Conservation (phyloP, 2,329 filamentous ascomycete genomes). For the Blumeria graminis region DNA sequence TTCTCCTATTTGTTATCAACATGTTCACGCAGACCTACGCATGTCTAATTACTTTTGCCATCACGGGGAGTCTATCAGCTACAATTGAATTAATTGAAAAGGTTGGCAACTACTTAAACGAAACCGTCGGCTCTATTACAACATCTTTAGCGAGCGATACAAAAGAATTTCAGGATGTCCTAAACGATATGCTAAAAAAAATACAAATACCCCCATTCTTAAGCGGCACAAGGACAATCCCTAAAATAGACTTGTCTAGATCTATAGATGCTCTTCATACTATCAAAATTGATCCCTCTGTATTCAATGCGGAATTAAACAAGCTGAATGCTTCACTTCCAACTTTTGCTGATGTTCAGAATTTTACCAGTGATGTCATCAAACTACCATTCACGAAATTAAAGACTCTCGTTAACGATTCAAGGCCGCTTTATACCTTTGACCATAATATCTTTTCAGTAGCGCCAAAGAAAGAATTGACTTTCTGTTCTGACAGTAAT, state of each 20-base stretch:
- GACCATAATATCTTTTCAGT: conserved; percentile 58
- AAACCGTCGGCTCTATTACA: conserved; percentile 22
- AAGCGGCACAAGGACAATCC: conserved; percentile 20
- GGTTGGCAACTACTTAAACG: conserved; percentile 34
- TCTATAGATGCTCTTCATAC: conserved; percentile 41
- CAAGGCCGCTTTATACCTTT: conserved; percentile 51
- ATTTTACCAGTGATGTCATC: conserved; percentile 53
- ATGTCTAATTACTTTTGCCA: conserved; percentile 65
- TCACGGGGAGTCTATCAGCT: conserved; percentile 55
- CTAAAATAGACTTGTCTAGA: conserved; percentile 37
- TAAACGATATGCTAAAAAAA: conserved; percentile 30
- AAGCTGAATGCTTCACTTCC: conserved; percentile 60
- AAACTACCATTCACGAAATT: conserved; percentile 61
- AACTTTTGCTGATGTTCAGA: conserved; percentile 60
- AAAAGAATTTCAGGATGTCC: conserved; percentile 29
- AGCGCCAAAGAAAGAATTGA: conserved; percentile 57
- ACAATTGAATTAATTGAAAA: conserved; percentile 37
- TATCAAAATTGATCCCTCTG: conserved; percentile 41
- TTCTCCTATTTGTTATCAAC: conserved; percentile 81
- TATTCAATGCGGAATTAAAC: conserved; percentile 42
- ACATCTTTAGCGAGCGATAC: conserved; percentile 24
- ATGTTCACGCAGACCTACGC: conserved; percentile 76
- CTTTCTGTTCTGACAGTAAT: conserved; percentile 72
- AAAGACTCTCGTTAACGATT: conserved; percentile 45
- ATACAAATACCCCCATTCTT: conserved; percentile 24